A percentile compares a stretch with the other conserved stretches of the same genome.
These are phyloP conservation scores for Pichia sp. DNA, from an alignment of 1,139 yeast species.

Conservation along the genomic window DNA sequence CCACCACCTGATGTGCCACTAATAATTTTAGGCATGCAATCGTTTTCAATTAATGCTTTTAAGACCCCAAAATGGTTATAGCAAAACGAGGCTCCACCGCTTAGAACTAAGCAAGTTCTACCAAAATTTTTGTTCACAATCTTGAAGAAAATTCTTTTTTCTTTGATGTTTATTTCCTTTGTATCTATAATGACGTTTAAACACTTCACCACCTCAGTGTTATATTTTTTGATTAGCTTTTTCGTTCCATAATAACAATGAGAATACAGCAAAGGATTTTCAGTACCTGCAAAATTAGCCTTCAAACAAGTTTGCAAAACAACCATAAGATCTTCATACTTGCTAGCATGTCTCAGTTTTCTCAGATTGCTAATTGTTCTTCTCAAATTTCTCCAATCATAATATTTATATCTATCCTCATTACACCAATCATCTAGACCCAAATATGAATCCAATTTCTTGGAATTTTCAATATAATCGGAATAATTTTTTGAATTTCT, in stretches of 20 bases:
- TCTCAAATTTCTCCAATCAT: conserved; percentile 57
- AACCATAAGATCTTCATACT: conserved; percentile 43
- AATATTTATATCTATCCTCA: conserved; percentile 58
- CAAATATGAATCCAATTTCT: conserved; percentile 48
- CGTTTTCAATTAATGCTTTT: conserved; percentile 62
- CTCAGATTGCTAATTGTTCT: conserved; percentile 44
- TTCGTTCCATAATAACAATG: conserved; percentile 76
- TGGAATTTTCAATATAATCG: conserved; percentile 61
- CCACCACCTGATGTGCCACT: conserved; percentile 86
- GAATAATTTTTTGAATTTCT: conserved; percentile 44
- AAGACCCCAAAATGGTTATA: conserved; percentile 74
- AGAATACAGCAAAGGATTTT: conserved; percentile 63
- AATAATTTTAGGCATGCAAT: conserved; percentile 58
- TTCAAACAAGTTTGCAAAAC: conserved; percentile 63
- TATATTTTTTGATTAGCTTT: conserved; percentile 48
- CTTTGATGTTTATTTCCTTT: conserved; percentile 32
- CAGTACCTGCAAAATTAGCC: conserved; percentile 73
- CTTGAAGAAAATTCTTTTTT: conserved; percentile 51
- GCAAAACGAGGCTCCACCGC: conserved; percentile 79
- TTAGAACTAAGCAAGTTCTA: conserved; percentile 61
- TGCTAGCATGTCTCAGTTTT: conserved; percentile 30
- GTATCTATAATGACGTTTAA: conserved; percentile 41
- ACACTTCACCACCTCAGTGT: conserved; percentile 45
- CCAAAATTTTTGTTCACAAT: conserved; percentile 62
- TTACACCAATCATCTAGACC: conserved; percentile 59